Conservation (phyloP, 331 rosid species). For the Cucumis variabilis region DNA sequence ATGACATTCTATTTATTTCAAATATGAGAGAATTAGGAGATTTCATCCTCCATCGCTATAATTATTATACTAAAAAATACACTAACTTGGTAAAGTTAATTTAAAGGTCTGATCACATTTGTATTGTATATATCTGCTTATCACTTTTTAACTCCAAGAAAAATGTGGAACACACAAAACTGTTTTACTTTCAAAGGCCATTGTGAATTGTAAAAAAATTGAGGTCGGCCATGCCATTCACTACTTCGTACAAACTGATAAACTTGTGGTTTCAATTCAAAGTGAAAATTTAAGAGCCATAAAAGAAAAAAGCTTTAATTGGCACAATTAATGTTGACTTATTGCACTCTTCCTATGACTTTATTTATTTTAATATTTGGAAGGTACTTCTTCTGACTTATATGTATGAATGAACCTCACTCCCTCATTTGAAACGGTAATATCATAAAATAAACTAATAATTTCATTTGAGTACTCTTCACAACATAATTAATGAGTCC, state of each 20-base stretch:
- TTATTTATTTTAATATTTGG: too few relatives aligned
- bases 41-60: too few relatives aligned
- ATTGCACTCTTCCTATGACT: neutral
- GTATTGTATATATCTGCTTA: too few relatives aligned
- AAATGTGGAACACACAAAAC: neutral
- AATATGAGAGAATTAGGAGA: too few relatives aligned
- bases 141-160: neutral
- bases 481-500: conserved; percentile 29
- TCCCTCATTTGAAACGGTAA: neutral
- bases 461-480: conserved; percentile 1
- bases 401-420: neutral
- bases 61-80: too few relatives aligned
- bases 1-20: too few relatives aligned
- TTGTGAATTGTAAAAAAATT: neutral
- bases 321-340: neutral
- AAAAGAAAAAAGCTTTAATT: neutral
- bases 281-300: neutral
- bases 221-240: conserved; percentile 10
- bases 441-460: neutral
- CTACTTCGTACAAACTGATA: neutral
- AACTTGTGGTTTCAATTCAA: neutral
- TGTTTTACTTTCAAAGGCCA: neutral
- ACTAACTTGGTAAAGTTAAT: too few relatives aligned
- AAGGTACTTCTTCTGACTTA: neutral
- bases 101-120: too few relatives aligned